Conservation (phyloP, 306 rosid species). For the Calophaca sinica region DNA sequence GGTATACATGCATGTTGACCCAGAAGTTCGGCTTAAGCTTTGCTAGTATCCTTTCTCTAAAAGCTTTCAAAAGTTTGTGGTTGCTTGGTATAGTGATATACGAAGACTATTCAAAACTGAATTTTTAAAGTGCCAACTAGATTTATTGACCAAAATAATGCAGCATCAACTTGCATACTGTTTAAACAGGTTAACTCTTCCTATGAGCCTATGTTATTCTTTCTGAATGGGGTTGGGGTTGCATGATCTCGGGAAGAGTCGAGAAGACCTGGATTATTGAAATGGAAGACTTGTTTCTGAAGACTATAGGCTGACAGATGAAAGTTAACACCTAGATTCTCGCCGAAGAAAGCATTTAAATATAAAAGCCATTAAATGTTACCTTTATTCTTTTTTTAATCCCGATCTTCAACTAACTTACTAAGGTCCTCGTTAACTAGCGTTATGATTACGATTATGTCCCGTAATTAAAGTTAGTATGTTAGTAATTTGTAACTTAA, state of each 20-base stretch:
- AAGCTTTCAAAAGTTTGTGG: slow-evolving; percentile 8
- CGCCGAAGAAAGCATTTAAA: no score
- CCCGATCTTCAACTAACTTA: no score
- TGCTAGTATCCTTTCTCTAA: slow-evolving; percentile 34
- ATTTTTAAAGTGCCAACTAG: not conserved
- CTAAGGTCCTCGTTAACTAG: not conserved
- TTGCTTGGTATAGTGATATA: slow-evolving; percentile 41
- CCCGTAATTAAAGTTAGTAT: not conserved
- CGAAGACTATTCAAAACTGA: slow-evolving; percentile 5
- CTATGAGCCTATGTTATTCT: no score
- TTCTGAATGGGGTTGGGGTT: no score
- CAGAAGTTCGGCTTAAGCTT: slow-evolving; percentile 54
- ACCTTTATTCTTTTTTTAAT: not conserved
- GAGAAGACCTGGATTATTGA: no score
- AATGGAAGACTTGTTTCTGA: no score
- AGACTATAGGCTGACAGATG: no score
- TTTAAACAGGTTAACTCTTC: no score
- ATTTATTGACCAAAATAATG: slow-evolving; percentile 35
- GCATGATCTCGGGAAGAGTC: no score
- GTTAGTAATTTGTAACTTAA: slow-evolving; percentile 4
- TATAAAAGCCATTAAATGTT: not conserved
- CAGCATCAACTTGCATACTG: not conserved
- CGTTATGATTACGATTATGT: slow-evolving; percentile 38
- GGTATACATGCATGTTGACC: slow-evolving; percentile 26
- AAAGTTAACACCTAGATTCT: no score